phyloP scores from a whole-genome alignment of 2,329 filamentous ascomycete genomes.

The Cladosporium velox region DNA sequence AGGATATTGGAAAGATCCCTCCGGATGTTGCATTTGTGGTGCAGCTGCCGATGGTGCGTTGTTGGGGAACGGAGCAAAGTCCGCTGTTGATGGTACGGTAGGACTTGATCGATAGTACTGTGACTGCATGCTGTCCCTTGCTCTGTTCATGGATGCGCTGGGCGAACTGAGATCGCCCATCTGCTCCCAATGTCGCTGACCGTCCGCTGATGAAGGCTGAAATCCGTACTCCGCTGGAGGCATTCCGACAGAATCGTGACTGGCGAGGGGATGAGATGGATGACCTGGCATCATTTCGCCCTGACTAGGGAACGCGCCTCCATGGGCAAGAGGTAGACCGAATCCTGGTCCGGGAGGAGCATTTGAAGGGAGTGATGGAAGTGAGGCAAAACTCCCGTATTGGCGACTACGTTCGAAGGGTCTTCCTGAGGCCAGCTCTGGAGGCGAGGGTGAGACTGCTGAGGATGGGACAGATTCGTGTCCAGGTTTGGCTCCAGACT shows the following conservation, averaged over 20 bases:
- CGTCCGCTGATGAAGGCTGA: constrained; percentile 8
- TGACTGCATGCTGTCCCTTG: constrained; percentile 19
- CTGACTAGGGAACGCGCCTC: background rate
- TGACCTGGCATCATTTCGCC: constrained; percentile 1
- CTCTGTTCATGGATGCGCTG: background rate
- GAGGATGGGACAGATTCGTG: constrained; percentile 30
- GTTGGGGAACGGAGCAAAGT: constrained; percentile 19
- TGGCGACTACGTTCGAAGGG: constrained; percentile 22
- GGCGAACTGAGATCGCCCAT: constrained; percentile 4
- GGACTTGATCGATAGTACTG: constrained; percentile 19
- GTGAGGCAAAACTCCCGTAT: constrained; percentile 25
- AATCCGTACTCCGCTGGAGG: constrained; percentile 6
- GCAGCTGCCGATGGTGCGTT: background rate
- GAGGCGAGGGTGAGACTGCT: constrained; percentile 31
- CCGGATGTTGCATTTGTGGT: constrained; percentile 2
- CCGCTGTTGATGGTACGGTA: constrained; percentile 3
- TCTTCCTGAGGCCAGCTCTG: constrained; percentile 26
- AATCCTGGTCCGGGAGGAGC: constrained; percentile 5
- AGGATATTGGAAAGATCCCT: background rate
- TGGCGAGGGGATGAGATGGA: background rate
- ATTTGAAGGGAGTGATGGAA: constrained; percentile 21
- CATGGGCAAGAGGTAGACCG: background rate
- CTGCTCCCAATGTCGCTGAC: constrained; percentile 16
- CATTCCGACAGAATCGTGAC: background rate
- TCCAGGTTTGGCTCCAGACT: constrained; percentile 27